phyloP scores from a whole-genome alignment of 2,329 filamentous ascomycete species.

The Trichoderma sp. region DNA sequence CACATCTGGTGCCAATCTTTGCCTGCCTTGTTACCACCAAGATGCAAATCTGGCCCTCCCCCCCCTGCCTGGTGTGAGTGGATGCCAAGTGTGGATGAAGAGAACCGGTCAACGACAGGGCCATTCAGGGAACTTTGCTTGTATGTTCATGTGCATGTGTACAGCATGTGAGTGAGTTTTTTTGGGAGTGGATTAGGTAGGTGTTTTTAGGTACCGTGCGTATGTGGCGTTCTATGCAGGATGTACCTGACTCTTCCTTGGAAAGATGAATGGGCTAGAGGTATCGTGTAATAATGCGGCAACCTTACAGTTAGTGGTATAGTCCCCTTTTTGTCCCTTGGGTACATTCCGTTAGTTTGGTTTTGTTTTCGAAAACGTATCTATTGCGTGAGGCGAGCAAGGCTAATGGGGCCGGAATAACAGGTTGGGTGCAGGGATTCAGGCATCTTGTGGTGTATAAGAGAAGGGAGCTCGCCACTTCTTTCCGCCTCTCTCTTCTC shows the following conservation, averaged over 20 bases:
- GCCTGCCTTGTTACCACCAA: neutral
- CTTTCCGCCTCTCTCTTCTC: neutral
- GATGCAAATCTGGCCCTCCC: neutral
- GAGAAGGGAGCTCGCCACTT: conserved; percentile 3
- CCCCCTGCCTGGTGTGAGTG: neutral
- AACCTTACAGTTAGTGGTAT: neutral
- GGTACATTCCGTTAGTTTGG: neutral
- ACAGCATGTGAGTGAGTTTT: neutral
- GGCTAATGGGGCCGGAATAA: neutral
- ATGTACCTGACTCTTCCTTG: neutral
- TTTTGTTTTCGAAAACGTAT: neutral
- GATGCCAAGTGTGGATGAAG: neutral
- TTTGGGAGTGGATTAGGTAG: neutral
- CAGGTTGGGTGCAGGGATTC: neutral
- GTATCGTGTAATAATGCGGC: neutral
- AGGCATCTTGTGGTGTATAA: conserved; percentile 8
- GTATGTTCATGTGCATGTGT: conserved; percentile 4
- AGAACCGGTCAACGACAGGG: neutral
- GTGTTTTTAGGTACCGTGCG: neutral
- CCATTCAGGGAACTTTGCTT: neutral
- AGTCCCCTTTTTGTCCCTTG: neutral
- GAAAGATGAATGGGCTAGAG: neutral
- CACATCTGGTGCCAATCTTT: neutral
- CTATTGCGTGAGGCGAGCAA: neutral
- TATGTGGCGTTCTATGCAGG: neutral